Base-by-base conservation (phyloP, 2,329 filamentous ascomycete species). In the Grosmannia serpens region DNA sequence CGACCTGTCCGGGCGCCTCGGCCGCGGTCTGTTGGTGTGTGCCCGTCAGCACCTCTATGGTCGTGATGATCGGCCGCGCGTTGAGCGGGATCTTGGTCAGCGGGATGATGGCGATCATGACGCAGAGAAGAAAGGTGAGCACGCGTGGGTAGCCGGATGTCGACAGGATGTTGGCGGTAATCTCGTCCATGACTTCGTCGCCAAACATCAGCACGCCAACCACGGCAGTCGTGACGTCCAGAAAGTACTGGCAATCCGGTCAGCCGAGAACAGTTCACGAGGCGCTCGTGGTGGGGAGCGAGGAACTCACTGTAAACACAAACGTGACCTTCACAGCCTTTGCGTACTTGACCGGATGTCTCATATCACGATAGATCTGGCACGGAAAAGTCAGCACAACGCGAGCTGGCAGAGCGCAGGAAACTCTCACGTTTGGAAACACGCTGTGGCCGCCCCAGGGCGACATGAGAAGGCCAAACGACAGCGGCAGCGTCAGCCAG, bases 141-240 rank as follows among this genome's bases (percentile, higher is more conserved):
- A 76, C 78, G 15, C 81, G 74, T 1, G 92, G 89, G 68, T 95
- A 96, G 57, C 86, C 86, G 7, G 79, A 72, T 1, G 84, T 87
- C 56, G 80, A 77, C 63, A 97, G 82, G 61, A 99, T 86, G 72
- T 96, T 97, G 67, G 87, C 87, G 0, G 94, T 96, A 69, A 97
- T 86, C 70, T 95, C 90, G 63, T 96, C 91, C 59, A 80, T 81
- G 57, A 96, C 89, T n/a, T 76, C 80, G 64, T 95, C 88, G 61
- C 92, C 92, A 70, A 96, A 99, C 92, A 99, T 97, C 63, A 96
- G 79, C 59, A 94, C 81, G 46, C 94, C 92, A 13, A 88, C 82
- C 51, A 94, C 81, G 29, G 90, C 91, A 68, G 95, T 91, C 52
- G 84, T 81, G 29, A 86, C 79, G 70, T 97, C 92, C 15, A 97